Base-by-base conservation (phyloP, 768 basidiomycete species). In the Mycena venus region DNA sequence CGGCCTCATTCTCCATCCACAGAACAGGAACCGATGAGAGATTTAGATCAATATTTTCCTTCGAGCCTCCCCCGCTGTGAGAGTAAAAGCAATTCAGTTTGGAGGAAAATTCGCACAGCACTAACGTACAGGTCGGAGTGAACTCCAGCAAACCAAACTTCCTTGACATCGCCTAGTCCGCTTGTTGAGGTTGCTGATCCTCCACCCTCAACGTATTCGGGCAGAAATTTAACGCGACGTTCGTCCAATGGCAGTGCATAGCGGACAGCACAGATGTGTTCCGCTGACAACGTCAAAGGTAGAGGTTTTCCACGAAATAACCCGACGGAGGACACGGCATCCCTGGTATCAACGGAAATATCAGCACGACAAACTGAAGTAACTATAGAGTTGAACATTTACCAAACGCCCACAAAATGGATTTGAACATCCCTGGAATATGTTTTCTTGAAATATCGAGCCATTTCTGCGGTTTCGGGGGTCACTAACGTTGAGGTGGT, bases 161-260 rank as follows among this genome's bases (percentile, higher is more conserved):
- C n/a, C n/a, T n/a, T n/a, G n/a, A n/a, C n/a, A n/a, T n/a, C n/a
- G n/a, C n/a, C n/a, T n/a, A n/a, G n/a, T n/a, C n/a, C n/a, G n/a
- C n/a, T n/a, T n/a, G n/a, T n/a, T n/a, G n/a, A n/a, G n/a, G n/a
- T n/a, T n/a, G 62, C 8, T 0, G 53, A 68, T 10, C 38, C 10
- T n/a, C 66, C 56, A 17, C 55, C 38, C 7, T 17, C 34, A 2
- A 66, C 36, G 25, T 68, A 68, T 68, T 68, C 66, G 19, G 66
- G 66, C 8, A 68, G 66, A 40, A 68, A 68, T 44, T 34, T 56
- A 21, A 68, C 66, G 2, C 66, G 66, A 12, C 42, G 66, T 44
- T 68, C 66, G 58, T 68, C 66, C 55, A 68, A 44, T 17, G 66
- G 53, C 66, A 68, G 11, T 1, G 66, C 66, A 68, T 68, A 55